phyloP scores from a whole-genome alignment of 768 basidiomycete genomes.

The Pleurotus giganteus region DNA sequence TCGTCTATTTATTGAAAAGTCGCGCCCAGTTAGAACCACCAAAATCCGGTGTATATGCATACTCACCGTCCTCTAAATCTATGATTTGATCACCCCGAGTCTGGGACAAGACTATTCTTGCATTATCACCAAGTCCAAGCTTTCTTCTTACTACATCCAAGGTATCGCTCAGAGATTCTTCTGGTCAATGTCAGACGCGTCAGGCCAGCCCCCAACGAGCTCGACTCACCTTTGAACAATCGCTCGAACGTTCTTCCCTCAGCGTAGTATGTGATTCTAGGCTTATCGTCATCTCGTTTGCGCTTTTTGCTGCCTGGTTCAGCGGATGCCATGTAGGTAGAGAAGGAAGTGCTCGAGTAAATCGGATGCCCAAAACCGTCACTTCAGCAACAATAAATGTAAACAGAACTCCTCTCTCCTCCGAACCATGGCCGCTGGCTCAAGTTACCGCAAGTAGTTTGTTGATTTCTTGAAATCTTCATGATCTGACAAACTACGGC shows the following conservation, averaged over 20 bases:
- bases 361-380: neutral
- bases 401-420: constrained; percentile 12
- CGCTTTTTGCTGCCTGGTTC: constrained; percentile 42
- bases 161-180: constrained; percentile 57
- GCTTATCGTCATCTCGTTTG: constrained; percentile 37
- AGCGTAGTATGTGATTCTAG: constrained; percentile 45
- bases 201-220: neutral
- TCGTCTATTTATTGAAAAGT: constrained; percentile 50
- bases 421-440: constrained; percentile 33
- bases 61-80: constrained; percentile 76
- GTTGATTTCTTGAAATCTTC: constrained; percentile 22
- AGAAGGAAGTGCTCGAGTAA: constrained; percentile 7
- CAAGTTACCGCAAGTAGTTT: constrained; percentile 9
- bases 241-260: constrained; percentile 47
- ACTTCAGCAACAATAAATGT: neutral
- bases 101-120: constrained; percentile 42
- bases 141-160: constrained; percentile 60
- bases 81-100: constrained; percentile 51
- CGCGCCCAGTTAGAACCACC: neutral
- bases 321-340: constrained; percentile 14
- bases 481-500: constrained; percentile 1
- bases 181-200: constrained; percentile 32
- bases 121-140: constrained; percentile 43
- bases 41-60: neutral
- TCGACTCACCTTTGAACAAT: constrained; percentile 46